A percentile compares a stretch with the other conserved stretches of the same genome.
These are phyloP conservation scores for Umbelopsis isabellina DNA, from an alignment of 192 early-diverging fungal genomes.

Conservation along the genomic window DNA sequence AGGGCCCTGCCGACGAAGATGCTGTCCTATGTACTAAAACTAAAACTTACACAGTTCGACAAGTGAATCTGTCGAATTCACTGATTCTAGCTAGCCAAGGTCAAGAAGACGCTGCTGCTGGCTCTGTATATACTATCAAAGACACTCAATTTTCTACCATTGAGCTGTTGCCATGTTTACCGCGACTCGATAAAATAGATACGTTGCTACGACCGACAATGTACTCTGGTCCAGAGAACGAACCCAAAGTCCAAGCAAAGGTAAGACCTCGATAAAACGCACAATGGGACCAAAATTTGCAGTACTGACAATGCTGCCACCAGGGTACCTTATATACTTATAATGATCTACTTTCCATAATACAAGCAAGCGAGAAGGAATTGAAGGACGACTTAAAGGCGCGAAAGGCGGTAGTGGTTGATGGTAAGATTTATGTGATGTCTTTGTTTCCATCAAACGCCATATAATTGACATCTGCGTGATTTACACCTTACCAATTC, in stretches of 20 bases:
- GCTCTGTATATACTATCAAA: slow-evolving; percentile 21
- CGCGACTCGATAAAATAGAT: slow-evolving; percentile 44
- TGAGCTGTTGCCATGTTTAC: slow-evolving; percentile 48
- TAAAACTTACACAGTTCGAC: slow-evolving; percentile 30
- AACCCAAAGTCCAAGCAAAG: slow-evolving; percentile 23
- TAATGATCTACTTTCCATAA: slow-evolving; percentile 38
- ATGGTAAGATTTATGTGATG: slow-evolving; percentile 17
- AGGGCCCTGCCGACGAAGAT: slow-evolving; percentile 43
- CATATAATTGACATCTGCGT: background rate
- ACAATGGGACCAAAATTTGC: background rate
- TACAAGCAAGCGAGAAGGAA: slow-evolving; percentile 54
- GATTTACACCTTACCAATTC: no score
- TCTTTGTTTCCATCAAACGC: no score
- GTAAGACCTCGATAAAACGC: background rate
- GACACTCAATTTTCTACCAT: slow-evolving; percentile 47
- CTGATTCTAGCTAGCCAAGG: slow-evolving; percentile 21
- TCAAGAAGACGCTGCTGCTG: background rate
- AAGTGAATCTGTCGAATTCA: slow-evolving; percentile 43
- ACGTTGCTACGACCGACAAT: slow-evolving; percentile 32
- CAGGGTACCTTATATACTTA: slow-evolving; percentile 42
- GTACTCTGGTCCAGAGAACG: slow-evolving; percentile 49
- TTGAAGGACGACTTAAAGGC: slow-evolving; percentile 43
- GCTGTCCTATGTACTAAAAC: slow-evolving; percentile 41
- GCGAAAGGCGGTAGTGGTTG: slow-evolving; percentile 40
- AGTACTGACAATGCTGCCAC: background rate